Percentiles rank a stretch among this genome's conserved stretches.
These are phyloP conservation scores for Stylonectria norvegica DNA, from an alignment of 2,329 filamentous ascomycete species.

Conservation along the genomic window DNA sequence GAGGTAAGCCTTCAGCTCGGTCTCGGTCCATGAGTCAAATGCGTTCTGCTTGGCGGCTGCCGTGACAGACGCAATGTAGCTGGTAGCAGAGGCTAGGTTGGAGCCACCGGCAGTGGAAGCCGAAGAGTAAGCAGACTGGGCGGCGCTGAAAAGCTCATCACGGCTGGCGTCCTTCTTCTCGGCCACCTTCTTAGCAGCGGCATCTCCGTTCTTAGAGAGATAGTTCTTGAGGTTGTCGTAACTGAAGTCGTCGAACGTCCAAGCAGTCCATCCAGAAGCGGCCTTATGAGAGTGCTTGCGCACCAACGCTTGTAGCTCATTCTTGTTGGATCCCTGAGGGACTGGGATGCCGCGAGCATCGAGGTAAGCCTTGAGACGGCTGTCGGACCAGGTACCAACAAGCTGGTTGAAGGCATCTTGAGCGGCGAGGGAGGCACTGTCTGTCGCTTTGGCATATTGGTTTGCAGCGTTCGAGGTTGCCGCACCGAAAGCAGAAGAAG, in stretches of 20 bases:
- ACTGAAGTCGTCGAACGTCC: conserved; percentile 78
- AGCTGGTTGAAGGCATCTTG: conserved; percentile 66
- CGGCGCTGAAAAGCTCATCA: conserved; percentile 68
- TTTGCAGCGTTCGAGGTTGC: conserved; percentile 75
- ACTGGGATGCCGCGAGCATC: conserved; percentile 74
- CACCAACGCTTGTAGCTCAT: conserved; percentile 72
- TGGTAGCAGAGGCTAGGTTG: conserved; percentile 65
- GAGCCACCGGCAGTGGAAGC: conserved; percentile 57
- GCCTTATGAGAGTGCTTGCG: conserved; percentile 70
- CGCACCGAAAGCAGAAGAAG: conserved; percentile 62
- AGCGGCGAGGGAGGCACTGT: conserved; percentile 58
- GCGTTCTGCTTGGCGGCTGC: conserved; percentile 59
- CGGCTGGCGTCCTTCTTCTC: conserved; percentile 64
- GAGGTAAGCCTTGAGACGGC: conserved; percentile 72
- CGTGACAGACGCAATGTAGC: conserved; percentile 64
- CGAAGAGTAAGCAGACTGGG: conserved; percentile 57
- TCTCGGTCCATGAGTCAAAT: conserved; percentile 71
- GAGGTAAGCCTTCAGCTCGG: conserved; percentile 73
- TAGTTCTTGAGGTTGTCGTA: conserved; percentile 65
- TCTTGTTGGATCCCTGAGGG: conserved; percentile 66
- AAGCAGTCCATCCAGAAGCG: conserved; percentile 63
- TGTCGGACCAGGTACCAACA: conserved; percentile 66
- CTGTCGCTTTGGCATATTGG: conserved; percentile 71
- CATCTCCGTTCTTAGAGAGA: conserved; percentile 50
- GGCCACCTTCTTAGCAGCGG: conserved; percentile 55